Percentiles rank a stretch among this genome's conserved stretches.
These are phyloP conservation scores for Periconia sp. DNA, from an alignment of 2,329 filamentous ascomycete species.

Conservation along the genomic window DNA sequence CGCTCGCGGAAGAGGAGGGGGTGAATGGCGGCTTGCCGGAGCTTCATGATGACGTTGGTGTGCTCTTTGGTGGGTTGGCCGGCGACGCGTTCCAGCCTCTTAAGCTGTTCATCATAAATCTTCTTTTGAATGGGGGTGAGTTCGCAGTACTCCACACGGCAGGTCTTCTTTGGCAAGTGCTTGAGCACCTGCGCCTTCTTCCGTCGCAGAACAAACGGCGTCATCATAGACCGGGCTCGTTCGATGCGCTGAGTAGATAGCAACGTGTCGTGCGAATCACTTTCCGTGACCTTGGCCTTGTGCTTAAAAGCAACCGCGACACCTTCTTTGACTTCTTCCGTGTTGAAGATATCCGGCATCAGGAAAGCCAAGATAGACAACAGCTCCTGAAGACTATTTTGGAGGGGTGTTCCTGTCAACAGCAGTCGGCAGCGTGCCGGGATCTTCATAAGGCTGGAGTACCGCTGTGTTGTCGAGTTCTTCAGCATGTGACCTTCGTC, in stretches of 20 bases:
- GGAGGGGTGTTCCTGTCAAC: conserved; percentile 85
- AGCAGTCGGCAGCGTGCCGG: conserved; percentile 81
- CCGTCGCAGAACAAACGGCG: conserved; percentile 89
- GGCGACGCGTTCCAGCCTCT: conserved; percentile 59
- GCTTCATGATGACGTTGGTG: conserved; percentile 72
- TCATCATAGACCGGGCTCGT: conserved; percentile 86
- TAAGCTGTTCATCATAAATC: conserved; percentile 73
- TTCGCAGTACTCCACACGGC: conserved; percentile 77
- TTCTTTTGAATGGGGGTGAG: conserved; percentile 71
- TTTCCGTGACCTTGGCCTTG: conserved; percentile 81
- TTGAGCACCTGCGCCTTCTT: conserved; percentile 89
- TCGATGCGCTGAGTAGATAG: conserved; percentile 85
- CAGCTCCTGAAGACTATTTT: conserved; percentile 93
- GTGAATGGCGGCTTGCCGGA: conserved; percentile 90
- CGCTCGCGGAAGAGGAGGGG: conserved; percentile 82
- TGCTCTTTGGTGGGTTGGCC: conserved; percentile 58
- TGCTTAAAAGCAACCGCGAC: conserved; percentile 89
- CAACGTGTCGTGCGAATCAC: conserved; percentile 71
- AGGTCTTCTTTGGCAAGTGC: conserved; percentile 78
- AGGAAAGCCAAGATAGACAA: conserved; percentile 92
- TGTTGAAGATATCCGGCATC: conserved; percentile 77
- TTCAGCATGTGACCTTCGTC: conserved; percentile 95
- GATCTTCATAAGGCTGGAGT: conserved; percentile 77
- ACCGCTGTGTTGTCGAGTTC: conserved; percentile 80
- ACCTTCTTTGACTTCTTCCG: conserved; percentile 67